Conservation (phyloP, 2,329 filamentous ascomycete genomes). For the Emydomyces testavorans region DNA sequence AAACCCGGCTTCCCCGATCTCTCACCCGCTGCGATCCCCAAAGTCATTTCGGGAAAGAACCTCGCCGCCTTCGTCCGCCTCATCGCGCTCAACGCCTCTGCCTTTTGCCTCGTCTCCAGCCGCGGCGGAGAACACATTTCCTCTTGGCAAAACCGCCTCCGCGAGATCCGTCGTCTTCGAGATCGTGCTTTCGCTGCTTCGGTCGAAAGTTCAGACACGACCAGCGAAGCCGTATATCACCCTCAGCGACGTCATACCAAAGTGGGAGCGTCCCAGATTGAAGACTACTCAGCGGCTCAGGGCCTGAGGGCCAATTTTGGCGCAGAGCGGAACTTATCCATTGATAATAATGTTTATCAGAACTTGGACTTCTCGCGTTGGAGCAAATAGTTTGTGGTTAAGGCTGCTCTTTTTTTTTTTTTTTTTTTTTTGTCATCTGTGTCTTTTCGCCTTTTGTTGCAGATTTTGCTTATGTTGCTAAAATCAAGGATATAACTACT, state of each 20-base stretch:
- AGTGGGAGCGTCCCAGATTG: constrained; percentile 26
- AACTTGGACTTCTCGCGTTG: constrained; percentile 36
- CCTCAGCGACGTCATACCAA: constrained; percentile 30
- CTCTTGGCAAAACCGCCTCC: constrained; percentile 76
- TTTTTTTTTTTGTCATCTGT: background rate
- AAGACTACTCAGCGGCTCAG: constrained; percentile 27
- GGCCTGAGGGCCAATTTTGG: constrained; percentile 27
- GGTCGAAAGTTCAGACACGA: constrained; percentile 13
- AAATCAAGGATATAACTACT: too few relatives aligned
- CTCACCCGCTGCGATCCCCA: constrained; percentile 76
- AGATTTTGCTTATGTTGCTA: too few relatives aligned
- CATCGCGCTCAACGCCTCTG: constrained; percentile 81
- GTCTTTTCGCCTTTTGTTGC: background rate
- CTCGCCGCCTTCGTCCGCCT: constrained; percentile 78
- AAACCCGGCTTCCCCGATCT: constrained; percentile 83
- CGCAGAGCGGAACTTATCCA: constrained; percentile 30
- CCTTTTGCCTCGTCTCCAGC: constrained; percentile 86
- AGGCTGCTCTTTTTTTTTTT: background rate
- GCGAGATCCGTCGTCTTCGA: constrained; percentile 71
- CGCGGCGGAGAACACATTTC: constrained; percentile 66
- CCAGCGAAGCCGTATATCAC: constrained; percentile 10
- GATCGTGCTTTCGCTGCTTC: constrained; percentile 38
- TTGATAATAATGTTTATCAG: constrained; percentile 30
- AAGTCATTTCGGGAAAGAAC: constrained; percentile 73
- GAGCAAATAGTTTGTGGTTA: constrained; percentile 16